Evolutionary conservation across 345 rosid genomes (phyloP).

Genomic region (Kernera saxatilis): DNA sequence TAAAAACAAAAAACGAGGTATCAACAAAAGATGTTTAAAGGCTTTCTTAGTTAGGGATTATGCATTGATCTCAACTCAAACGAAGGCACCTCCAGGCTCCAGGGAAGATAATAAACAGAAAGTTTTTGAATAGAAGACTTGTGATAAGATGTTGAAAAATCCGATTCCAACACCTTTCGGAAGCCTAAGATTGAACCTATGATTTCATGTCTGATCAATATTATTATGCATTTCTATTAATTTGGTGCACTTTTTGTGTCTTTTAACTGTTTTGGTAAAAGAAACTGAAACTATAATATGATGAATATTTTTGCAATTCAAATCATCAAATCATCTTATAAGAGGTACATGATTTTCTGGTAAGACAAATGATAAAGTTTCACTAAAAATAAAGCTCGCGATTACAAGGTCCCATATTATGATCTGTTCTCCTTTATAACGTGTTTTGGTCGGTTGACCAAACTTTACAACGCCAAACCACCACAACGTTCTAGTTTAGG

Average conservation of each 20-base stretch:
- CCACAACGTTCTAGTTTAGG: conserved; percentile 10
- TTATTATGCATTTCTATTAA: background rate
- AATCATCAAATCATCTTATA: background rate
- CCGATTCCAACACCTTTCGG: background rate
- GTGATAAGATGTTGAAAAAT: background rate
- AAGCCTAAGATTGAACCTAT: background rate
- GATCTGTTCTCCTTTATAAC: conserved; percentile 21
- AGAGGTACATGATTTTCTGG: conserved; percentile 2
- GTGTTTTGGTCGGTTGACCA: conserved; percentile 31
- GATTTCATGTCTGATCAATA: background rate
- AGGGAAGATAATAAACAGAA: background rate
- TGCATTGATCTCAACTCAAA: background rate
- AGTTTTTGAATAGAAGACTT: background rate
- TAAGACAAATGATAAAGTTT: conserved; percentile 4
- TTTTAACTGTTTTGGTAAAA: conserved; percentile 6
- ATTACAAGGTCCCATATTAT: conserved; percentile 24
- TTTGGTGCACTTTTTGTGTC: background rate
- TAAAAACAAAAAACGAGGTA: too few relatives aligned
- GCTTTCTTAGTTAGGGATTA: too few relatives aligned
- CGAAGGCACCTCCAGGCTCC: background rate
- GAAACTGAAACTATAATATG: background rate
- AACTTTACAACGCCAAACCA: conserved; percentile 24
- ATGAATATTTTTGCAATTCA: background rate
- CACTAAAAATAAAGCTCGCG: conserved; percentile 3
- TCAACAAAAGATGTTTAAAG: too few relatives aligned